Conservation (phyloP, 768 basidiomycete genomes). For the Kwoniella sp. region DNA sequence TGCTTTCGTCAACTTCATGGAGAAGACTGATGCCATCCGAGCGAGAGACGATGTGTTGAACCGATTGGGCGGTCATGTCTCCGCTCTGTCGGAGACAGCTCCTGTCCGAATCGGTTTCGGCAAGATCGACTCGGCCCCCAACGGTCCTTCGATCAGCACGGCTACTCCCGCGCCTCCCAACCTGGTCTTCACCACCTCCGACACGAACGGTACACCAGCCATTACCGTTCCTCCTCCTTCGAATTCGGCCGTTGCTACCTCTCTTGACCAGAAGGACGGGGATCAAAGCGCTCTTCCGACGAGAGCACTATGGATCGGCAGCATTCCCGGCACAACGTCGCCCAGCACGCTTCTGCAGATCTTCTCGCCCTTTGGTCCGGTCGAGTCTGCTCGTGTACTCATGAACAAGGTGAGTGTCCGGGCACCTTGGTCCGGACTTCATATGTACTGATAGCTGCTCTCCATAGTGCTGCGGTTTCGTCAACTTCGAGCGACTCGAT, state of each 20-base stretch:
- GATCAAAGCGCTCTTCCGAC: constrained; percentile 90
- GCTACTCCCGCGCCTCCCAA: constrained; percentile 56
- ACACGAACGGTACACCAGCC: constrained; percentile 55
- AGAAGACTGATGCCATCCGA: constrained; percentile 90
- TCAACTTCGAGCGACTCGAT: constrained; percentile 96
- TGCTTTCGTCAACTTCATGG: constrained; percentile 98
- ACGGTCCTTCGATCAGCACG: constrained; percentile 76
- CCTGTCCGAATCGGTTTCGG: constrained; percentile 98
- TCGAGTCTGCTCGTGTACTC: constrained; percentile 92
- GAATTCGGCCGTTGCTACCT: not conserved
- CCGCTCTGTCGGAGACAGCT: constrained; percentile 87
- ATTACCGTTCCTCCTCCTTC: constrained; percentile 49
- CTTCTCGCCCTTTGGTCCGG: constrained; percentile 95
- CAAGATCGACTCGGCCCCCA: constrained; percentile 93
- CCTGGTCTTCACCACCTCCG: constrained; percentile 44
- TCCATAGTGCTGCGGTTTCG: constrained; percentile 57
- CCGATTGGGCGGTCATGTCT: constrained; percentile 79
- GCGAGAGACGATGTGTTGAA: constrained; percentile 98
- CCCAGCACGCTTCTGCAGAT: constrained; percentile 92
- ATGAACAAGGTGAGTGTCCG: constrained; percentile 84
- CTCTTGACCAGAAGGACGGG: constrained; percentile 23
- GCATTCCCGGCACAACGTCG: constrained; percentile 91
- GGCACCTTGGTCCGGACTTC: too few relatives aligned
- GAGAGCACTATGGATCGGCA: constrained; percentile 95
- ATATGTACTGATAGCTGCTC: not conserved